Evolutionary conservation across 164 flowering plant species (phyloP), one percentile per base, ranked within the genome.

Genomic region (Nymphaea thermarum): DNA sequence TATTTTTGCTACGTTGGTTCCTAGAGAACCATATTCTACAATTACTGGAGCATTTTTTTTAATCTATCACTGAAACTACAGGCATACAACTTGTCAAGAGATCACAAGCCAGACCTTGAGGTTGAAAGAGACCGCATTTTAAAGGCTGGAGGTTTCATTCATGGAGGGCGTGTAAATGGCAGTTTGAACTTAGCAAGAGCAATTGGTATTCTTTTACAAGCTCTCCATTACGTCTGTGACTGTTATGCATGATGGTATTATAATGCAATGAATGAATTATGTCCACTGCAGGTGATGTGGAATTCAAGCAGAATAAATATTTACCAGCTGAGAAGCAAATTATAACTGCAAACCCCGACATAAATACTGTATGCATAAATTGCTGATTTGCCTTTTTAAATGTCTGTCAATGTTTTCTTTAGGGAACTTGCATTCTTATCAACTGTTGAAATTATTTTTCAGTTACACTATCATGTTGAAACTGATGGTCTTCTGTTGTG

Each of bases 81-180:
- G 99, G 99, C 99, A 59, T 90, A 90, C 82, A 90, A 90, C 79
- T 80, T 95, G 63, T 95, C 98, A 63, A 84, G 88, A 77, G 99
- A 95, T 81, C 99, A 95, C 79, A 95, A 95, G 77, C 99, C 99
- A 41, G 97, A 92, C 41, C 92, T 95, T 67, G 99, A 95, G 79
- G 82, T 76, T 75, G 99, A 95, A 82, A 92, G 83, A 75, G 97
- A 92, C 15, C 83, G 99, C 71, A 95, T 95, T 53, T 53, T 92
- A 66, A 90, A 87, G 79, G 99, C 97, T 66, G 99, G 99, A 68
- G 99, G 99, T 36, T 95, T 95, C 74, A 87, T 95, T 65, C 99
- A 92, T 81, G 97, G 91, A 17, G 99, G 99, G 65, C 82, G 99
- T 69, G 91, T 95, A 60, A 95, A 95, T 86, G 99, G 99, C 71